Evolutionary conservation across 768 basidiomycete species (phyloP).

Genomic region (Leccinum ochraceum): DNA sequence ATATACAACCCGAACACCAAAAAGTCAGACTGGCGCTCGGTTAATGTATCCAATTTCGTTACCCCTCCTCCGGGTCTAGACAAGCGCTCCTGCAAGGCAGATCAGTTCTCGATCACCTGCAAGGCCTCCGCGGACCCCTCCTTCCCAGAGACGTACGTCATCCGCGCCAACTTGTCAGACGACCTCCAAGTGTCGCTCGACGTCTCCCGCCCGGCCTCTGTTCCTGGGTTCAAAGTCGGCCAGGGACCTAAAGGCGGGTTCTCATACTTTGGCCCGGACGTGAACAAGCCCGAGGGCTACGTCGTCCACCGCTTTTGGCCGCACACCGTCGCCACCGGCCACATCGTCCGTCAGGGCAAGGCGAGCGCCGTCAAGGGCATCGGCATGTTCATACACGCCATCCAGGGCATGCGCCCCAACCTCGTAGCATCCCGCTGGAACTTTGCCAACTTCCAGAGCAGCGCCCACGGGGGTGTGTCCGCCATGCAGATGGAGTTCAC

Average conservation of each 20-base stretch:
- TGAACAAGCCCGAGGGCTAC: conserved; percentile 73
- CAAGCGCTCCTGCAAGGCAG: conserved; percentile 84
- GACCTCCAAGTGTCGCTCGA: conserved; percentile 82
- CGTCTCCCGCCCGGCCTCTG: conserved; percentile 63
- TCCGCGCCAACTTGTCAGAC: conserved; percentile 75
- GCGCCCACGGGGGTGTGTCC: conserved; percentile 69
- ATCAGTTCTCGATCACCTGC: conserved; percentile 77
- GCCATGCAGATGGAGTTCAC: conserved; percentile 97
- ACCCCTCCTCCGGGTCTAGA: conserved; percentile 76
- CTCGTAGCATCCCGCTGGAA: conserved; percentile 94
- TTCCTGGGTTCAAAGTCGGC: conserved; percentile 90
- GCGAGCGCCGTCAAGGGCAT: conserved; percentile 57
- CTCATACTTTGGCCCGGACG: conserved; percentile 81
- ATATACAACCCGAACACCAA: conserved; percentile 76
- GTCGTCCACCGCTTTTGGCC: conserved; percentile 95
- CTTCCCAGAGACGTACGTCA: conserved; percentile 72
- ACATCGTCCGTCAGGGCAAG: conserved; percentile 65
- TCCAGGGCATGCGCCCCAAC: conserved; percentile 98
- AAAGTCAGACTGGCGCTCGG: conserved; percentile 78
- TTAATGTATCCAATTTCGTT: conserved; percentile 81
- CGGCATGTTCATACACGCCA: conserved; percentile 93
- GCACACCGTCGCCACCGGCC: conserved; percentile 58
- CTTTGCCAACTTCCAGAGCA: conserved; percentile 88
- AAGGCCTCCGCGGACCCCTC: conserved; percentile 58
- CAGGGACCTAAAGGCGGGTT: conserved; percentile 85